Evolutionary conservation across 495 filamentous ascomycete species (phyloP), one percentile per base, ranked within the genome.

Genomic region (Aspergillus panamensis): DNA sequence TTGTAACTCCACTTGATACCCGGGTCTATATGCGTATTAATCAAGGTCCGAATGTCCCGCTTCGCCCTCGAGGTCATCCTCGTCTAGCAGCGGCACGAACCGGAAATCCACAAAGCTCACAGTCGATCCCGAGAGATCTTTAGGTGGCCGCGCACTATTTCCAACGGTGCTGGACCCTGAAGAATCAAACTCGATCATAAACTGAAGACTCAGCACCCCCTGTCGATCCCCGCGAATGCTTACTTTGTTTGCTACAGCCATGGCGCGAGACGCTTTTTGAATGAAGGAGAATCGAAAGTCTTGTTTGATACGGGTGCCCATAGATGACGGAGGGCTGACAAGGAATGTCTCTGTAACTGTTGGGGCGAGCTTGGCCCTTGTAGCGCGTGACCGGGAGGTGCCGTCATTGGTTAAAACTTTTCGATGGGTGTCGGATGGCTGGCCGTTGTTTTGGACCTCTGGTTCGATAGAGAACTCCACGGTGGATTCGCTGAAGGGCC

Each of bases 121-220:
- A 20, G 70, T 72, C 14, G 63, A 56, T 45, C 33, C 39, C 8
- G 19, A 37, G 3, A 39, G 25, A 4, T 53, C 58, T 32, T 44
- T 53, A 10, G 39, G 40, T 3, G 57, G 32, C 21, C 57, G 45
- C 3, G 51, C 19, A 20, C 9, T 21, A 43, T 42, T 49, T 8
- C 53, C 43, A n/a, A 59, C 65, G 8, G 62, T 61, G 40, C 43
- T 63, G 48, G 66, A 68, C 6, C 65, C 66, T 29, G 66, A 59
- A 10, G 70, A 74, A 53, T 83, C 82, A 13, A 88, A 72, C 68
- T 96, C 91, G 33, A 98, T 86, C 91, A 98, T 95, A 63, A 98
- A 96, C 71, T 98, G 94, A 66, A 97, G 75, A 70, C 90, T 97
- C 59, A 98, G 71, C 14, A 97, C 92, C 0, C 94, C 94, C 69